Base-by-base conservation (phyloP, 495 filamentous ascomycete species). In the Penicillium daleae region DNA sequence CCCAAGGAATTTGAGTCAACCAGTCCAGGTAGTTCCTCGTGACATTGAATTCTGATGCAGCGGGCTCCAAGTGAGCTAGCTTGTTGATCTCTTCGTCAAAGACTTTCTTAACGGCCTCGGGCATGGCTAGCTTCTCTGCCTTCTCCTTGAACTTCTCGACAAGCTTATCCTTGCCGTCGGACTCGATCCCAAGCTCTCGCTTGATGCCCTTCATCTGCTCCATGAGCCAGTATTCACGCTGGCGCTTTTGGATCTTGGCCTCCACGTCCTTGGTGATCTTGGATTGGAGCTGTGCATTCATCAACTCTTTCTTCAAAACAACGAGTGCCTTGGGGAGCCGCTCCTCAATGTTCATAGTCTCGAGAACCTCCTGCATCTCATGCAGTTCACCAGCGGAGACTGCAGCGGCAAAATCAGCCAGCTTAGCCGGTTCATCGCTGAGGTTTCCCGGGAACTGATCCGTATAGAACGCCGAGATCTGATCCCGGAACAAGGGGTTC, bases 171-270 rank as follows among this genome's bases (percentile, higher is more conserved):
- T 97, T 99, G 33, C 96, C 95, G 69, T 99, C 95, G 4, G 91
- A 95, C 75, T 98, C 96, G 58, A 97, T 92, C 15, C 96, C 96
- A 22, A 99, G 83, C 73, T 99, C 96, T 57, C 94, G 83, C 62
- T 90, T 88, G 69, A 99, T 98, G n/a, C 92, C 96, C 78, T 97
- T 98, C 93, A 98, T 96, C 70, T 99, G 96, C 74, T 99, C 95
- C 92, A 95, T 94, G 21, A 99, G 80, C 92, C 92, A 99, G 79
- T 99, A 99, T 70, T 99, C 96, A 31, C 95, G 88, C 71, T 99
- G 95, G 12, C 95, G 89, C 78, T 98, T 97, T 67, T 96, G 93
- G 60, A 99, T 99, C 78, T 97, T 97, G 63, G 84, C 90, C 74
- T 99, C 96, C 24, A 99, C 95, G 71, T 99, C 95, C 78, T 97